A percentile compares a stretch with the other conserved stretches of the same genome.
Conservation (phyloP, 1,139 yeast genomes). For the Blastobotrys aristatus region DNA sequence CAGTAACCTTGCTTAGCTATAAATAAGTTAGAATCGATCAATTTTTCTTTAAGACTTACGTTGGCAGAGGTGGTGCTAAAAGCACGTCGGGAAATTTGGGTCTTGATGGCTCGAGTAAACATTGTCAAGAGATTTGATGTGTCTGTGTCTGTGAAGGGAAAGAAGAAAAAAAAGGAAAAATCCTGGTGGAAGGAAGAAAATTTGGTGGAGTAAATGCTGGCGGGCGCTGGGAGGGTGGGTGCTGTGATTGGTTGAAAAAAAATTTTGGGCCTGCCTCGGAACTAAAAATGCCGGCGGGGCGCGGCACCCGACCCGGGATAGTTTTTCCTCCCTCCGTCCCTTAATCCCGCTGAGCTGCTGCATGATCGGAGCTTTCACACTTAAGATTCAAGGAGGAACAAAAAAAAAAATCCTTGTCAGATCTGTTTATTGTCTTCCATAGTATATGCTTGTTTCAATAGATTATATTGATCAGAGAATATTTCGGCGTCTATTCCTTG, state of each 20-base stretch:
- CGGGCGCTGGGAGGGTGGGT: too few species aligned
- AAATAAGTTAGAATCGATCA: background rate
- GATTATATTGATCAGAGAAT: too few species aligned
- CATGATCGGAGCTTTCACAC: too few species aligned
- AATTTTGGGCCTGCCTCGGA: background rate
- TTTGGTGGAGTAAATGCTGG: too few species aligned
- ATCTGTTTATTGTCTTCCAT: too few species aligned
- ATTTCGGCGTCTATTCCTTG: too few species aligned
- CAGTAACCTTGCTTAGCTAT: slow-evolving; percentile 30
- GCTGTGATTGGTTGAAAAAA: too few species aligned
- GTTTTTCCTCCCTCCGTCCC: too few species aligned
- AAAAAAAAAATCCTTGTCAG: too few species aligned
- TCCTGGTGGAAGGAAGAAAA: background rate
- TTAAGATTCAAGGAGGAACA: too few species aligned
- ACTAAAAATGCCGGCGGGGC: background rate
- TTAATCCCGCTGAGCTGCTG: too few species aligned
- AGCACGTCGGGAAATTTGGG: slow-evolving; percentile 43
- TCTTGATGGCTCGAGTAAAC: slow-evolving; percentile 17
- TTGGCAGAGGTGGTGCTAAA: slow-evolving; percentile 61
- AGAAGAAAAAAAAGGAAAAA: background rate
- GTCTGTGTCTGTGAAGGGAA: slow-evolving; percentile 2
- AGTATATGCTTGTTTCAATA: too few species aligned
- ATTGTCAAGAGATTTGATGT: slow-evolving; percentile 8
- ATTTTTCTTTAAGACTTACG: slow-evolving; percentile 14
- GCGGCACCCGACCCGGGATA: background rate